These are phyloP conservation scores for Geotrichum bryndzae DNA, from an alignment of 1,139 yeast species.

Conservation along the genomic window DNA sequence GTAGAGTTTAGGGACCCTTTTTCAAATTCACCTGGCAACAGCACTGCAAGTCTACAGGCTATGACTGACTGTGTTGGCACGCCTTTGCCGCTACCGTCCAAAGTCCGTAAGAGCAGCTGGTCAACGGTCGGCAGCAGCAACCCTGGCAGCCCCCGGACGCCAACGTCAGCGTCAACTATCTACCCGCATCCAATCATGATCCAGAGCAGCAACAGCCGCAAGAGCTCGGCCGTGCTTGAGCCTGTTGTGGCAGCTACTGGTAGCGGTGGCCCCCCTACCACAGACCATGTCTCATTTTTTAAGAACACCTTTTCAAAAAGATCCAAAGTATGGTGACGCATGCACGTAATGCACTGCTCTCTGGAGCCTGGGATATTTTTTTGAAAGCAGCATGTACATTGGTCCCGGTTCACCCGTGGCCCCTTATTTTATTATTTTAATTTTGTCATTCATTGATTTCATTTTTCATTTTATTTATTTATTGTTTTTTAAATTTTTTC, in stretches of 20 bases:
- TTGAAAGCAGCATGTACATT: too few species aligned
- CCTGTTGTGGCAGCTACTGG: background rate
- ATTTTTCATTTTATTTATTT: too few species aligned
- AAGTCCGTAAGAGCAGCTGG: background rate
- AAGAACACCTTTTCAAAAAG: background rate
- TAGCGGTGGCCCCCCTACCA: background rate
- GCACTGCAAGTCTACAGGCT: background rate
- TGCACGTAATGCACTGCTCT: background rate
- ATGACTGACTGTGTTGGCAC: background rate
- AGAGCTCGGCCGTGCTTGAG: slow-evolving; percentile 13
- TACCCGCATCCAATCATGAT: slow-evolving; percentile 22
- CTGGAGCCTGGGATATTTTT: background rate
- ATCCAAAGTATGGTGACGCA: background rate
- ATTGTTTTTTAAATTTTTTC: too few species aligned
- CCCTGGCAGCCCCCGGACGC: background rate
- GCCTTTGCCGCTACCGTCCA: background rate
- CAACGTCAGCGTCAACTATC: background rate
- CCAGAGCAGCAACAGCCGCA: slow-evolving; percentile 30
- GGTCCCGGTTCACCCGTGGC: too few species aligned
- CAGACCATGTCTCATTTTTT: background rate
- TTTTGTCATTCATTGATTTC: too few species aligned
- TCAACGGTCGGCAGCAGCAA: background rate
- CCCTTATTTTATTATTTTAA: too few species aligned
- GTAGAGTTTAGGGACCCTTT: background rate
- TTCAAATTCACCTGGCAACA: background rate